These are phyloP conservation scores for Tuber umbilicatum DNA, from an alignment of 495 filamentous ascomycete genomes.

Conservation along the genomic window DNA sequence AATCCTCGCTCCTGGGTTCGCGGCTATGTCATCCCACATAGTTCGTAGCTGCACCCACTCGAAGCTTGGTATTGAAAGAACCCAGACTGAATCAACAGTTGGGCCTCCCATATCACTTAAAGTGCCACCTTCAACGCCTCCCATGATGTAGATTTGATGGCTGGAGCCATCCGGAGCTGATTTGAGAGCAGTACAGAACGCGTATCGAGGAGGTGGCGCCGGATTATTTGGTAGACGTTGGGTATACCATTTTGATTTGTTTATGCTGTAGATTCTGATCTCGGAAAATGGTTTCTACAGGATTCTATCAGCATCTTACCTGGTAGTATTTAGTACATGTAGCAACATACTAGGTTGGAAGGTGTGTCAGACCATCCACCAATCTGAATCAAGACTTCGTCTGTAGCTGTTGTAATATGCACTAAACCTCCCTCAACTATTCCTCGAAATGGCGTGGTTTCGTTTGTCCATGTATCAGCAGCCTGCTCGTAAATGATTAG, in stretches of 20 bases:
- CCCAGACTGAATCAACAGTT: slow-evolving; percentile 7
- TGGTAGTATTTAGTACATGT: not conserved
- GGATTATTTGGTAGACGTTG: not conserved
- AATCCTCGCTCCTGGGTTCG: not conserved
- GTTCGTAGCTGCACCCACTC: slow-evolving; percentile 10
- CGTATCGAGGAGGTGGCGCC: slow-evolving; percentile 6
- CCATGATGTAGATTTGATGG: slow-evolving; percentile 17
- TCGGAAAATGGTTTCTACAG: slow-evolving; percentile 8
- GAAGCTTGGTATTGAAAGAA: slow-evolving; percentile 11
- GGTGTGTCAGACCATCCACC: not conserved
- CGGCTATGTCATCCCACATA: not conserved
- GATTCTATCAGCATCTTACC: too few relatives aligned
- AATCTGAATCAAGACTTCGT: slow-evolving; percentile 18
- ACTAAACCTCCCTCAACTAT: not conserved
- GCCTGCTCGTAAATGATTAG: slow-evolving; percentile 8
- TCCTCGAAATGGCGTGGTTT: slow-evolving; percentile 1
- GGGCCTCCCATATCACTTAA: not conserved
- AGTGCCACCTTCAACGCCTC: not conserved
- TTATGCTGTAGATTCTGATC: slow-evolving; percentile 19
- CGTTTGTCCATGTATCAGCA: slow-evolving; percentile 8
- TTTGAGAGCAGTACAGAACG: slow-evolving; percentile 9
- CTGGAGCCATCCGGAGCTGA: slow-evolving; percentile 15
- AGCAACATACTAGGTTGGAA: not conserved
- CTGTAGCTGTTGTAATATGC: not conserved
- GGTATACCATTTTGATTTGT: slow-evolving; percentile 16